phyloP scores from a whole-genome alignment of 192 early-diverging fungal species.

The Rhizophagus clarus region DNA sequence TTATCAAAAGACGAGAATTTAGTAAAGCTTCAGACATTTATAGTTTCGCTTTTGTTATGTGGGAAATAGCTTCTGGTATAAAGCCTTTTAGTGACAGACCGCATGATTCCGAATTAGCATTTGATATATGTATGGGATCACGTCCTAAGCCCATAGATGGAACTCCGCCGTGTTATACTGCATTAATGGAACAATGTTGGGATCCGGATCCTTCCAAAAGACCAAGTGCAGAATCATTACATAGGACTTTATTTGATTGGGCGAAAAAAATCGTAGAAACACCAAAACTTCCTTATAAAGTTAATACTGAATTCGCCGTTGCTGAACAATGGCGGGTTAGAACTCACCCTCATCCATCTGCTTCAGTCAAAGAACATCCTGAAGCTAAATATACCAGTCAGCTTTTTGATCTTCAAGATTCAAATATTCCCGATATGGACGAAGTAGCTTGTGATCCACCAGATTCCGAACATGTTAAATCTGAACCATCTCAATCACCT shows the following conservation, averaged over 20 bases:
- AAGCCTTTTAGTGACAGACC: constrained; percentile 40
- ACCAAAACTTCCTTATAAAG: constrained; percentile 5
- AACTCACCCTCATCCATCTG: neutral
- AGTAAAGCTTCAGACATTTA: constrained; percentile 39
- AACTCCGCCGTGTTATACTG: constrained; percentile 36
- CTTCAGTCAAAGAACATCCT: neutral
- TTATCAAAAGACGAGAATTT: constrained; percentile 9
- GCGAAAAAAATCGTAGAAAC: constrained; percentile 1
- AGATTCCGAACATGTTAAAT: neutral
- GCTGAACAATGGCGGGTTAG: neutral
- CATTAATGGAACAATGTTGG: constrained; percentile 46
- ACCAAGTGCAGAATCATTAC: neutral
- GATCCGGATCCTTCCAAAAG: constrained; percentile 5
- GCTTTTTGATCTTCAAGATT: constrained; percentile 2
- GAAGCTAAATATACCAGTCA: constrained; percentile 7
- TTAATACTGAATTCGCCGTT: constrained; percentile 11
- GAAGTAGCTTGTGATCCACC: neutral
- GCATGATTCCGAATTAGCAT: constrained; percentile 33
- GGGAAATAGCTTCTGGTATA: constrained; percentile 43
- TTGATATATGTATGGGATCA: constrained; percentile 37
- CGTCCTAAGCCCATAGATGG: constrained; percentile 37
- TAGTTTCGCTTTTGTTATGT: constrained; percentile 46
- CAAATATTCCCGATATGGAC: neutral
- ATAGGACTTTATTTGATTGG: constrained; percentile 5
- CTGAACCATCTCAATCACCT: neutral